Evolutionary conservation across 2,329 filamentous ascomycete genomes (phyloP), one percentile per base, ranked within the genome.

Genomic region (Aplosporella prunicola): DNA sequence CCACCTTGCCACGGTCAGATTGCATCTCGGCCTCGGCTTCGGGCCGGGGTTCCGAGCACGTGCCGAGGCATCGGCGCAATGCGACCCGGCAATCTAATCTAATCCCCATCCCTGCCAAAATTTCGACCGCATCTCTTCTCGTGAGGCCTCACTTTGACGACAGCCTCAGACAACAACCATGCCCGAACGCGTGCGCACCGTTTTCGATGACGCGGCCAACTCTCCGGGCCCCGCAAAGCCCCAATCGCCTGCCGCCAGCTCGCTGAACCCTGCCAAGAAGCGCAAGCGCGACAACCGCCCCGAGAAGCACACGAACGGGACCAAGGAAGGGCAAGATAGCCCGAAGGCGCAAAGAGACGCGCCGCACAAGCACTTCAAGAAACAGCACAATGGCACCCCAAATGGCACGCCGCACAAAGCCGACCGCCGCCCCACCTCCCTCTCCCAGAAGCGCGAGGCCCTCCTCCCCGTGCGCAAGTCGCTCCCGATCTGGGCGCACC

Each of bases 401-500:
- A 15, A 34, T 13, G 24, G 22, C 22, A 15, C 18, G 17, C 10
- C 20, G 26, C 31, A 10, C 9, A 11, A 15, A 8, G 17, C 17
- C 14, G 10, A 8, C 9, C n/a, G 15, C 18, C 24, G 15, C n/a
- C n/a, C n/a, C n/a, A n/a, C n/a, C n/a, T n/a, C 20, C 2, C 43
- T 67, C 8, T 57, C 58, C 29, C 62, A 65, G 46, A 67, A 63
- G 40, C 68, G 69, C 13, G 62, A 65, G 35, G 55, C 57, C 3
- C 56, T 76, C 4, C 62, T 67, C 35, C 50, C 60, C 33, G 61
- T 67, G 5, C 74, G 86, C 15, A 75, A 81, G 52, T 68, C 75
- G 10, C 70, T 95, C 3, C 88, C 88, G 0, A 89, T 95, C 47
- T 94, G 84, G 76, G 63, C 72, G 4, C 74, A 87, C 45, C 76